Conservation (phyloP, 2,329 filamentous ascomycete genomes). For the Fusarium denticulatum region DNA sequence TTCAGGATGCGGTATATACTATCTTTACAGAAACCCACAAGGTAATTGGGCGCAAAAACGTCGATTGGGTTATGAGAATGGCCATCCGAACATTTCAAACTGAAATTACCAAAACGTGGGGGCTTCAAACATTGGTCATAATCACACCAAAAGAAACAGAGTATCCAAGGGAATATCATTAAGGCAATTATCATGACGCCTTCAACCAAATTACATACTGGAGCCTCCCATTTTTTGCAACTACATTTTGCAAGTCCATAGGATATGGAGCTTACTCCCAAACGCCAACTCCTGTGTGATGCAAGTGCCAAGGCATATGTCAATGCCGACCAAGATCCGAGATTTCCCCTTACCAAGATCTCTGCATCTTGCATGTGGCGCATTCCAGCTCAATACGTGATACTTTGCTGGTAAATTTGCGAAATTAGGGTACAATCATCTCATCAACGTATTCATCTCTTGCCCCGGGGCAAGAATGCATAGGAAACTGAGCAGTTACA, state of each 20-base stretch:
- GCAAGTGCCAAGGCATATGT: constrained; percentile 16
- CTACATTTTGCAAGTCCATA: neutral
- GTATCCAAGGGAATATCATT: constrained; percentile 8
- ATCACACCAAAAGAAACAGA: neutral
- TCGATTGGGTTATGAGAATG: neutral
- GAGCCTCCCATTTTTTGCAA: neutral
- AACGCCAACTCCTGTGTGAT: constrained; percentile 25
- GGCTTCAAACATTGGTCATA: neutral
- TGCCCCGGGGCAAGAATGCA: neutral
- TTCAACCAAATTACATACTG: neutral
- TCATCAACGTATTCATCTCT: neutral
- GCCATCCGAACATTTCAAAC: neutral
- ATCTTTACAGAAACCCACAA: neutral
- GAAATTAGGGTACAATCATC: neutral
- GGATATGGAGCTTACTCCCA: neutral
- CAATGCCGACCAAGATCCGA: constrained; percentile 43
- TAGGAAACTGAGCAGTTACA: neutral
- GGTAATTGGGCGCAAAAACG: neutral
- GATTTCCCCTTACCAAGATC: constrained; percentile 40
- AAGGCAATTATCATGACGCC: constrained; percentile 7
- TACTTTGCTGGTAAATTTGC: neutral
- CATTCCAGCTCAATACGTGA: constrained; percentile 4
- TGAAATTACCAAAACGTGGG: constrained; percentile 8
- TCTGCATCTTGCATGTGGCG: constrained; percentile 24
- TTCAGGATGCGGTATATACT: neutral